These are phyloP conservation scores for Russula earlei DNA, from an alignment of 768 basidiomycete genomes.

Conservation along the genomic window DNA sequence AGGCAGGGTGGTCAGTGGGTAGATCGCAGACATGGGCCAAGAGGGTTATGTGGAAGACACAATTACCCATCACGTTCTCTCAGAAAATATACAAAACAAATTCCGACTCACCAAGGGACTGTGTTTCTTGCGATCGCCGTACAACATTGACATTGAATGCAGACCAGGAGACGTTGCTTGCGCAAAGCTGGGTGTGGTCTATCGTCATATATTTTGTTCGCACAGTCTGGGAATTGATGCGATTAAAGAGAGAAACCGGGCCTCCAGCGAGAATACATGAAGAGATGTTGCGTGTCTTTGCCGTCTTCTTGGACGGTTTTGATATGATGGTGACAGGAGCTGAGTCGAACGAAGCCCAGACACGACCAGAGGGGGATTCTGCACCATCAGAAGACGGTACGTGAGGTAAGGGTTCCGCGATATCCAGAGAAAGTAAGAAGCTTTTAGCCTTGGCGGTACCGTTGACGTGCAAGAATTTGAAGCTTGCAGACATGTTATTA, in stretches of 20 bases:
- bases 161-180: constrained; percentile 89
- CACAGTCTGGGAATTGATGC: constrained; percentile 94
- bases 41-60: constrained; percentile 11
- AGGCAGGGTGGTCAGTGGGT: neutral
- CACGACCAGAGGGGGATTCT: constrained; percentile 42
- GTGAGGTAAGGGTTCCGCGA: constrained; percentile 60
- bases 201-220: constrained; percentile 97
- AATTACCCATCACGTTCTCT: neutral
- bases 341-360: constrained; percentile 90
- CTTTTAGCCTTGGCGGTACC: constrained; percentile 85
- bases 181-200: constrained; percentile 71
- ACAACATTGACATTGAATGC: constrained; percentile 91
- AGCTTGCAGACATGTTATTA: constrained; percentile 76
- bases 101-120: constrained; percentile 56
- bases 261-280: constrained; percentile 86
- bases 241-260: constrained; percentile 88
- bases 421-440: constrained; percentile 78
- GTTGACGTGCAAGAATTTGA: constrained; percentile 87
- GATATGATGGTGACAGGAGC: constrained; percentile 91
- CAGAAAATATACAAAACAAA: constrained; percentile 29
- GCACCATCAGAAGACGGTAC: constrained; percentile 31
- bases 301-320: constrained; percentile 95
- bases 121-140: constrained; percentile 56
- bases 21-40: constrained; percentile 2
- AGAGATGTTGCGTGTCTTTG: constrained; percentile 86